Conservation (phyloP, 495 filamentous ascomycete species). For the Neurospora sp. region DNA sequence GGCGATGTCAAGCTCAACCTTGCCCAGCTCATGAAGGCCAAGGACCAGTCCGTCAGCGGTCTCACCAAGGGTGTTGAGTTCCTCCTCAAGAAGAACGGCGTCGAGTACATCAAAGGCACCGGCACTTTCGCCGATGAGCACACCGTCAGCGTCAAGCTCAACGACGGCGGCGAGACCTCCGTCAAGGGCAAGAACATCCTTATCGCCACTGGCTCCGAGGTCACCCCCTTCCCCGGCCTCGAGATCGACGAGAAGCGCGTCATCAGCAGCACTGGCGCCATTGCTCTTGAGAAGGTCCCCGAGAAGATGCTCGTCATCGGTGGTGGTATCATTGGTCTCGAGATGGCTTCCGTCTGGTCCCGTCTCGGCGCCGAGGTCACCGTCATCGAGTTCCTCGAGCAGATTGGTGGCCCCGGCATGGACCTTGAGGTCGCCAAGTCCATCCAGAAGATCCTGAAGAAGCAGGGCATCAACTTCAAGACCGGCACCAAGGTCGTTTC, state of each 20-base stretch:
- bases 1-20: slow-evolving; percentile 95
- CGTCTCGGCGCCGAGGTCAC: slow-evolving; percentile 88
- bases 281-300: slow-evolving; percentile 78
- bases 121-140: slow-evolving; percentile 80
- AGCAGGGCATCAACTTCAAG: slow-evolving; percentile 99
- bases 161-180: slow-evolving; percentile 79
- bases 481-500: slow-evolving; percentile 86
- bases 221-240: slow-evolving; percentile 91
- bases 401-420: slow-evolving; percentile 98
- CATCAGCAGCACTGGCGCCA: slow-evolving; percentile 89
- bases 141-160: slow-evolving; percentile 80
- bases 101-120: slow-evolving; percentile 91
- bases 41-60: slow-evolving; percentile 79
- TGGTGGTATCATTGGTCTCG: slow-evolving; percentile 95
- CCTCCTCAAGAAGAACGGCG: slow-evolving; percentile 96
- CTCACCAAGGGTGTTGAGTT: slow-evolving; percentile 97
- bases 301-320: slow-evolving; percentile 98
- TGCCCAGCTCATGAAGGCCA: slow-evolving; percentile 92
- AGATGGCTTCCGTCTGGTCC: slow-evolving; percentile 99
- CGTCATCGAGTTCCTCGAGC: slow-evolving; percentile 89
- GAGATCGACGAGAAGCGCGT: slow-evolving; percentile 96
- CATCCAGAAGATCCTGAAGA: slow-evolving; percentile 83
- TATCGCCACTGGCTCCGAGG: slow-evolving; percentile 89
- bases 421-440: slow-evolving; percentile 87
- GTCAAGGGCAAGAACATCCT: slow-evolving; percentile 91